phyloP scores from a whole-genome alignment of 2,329 filamentous ascomycete species.

The Neonectria punicea region DNA sequence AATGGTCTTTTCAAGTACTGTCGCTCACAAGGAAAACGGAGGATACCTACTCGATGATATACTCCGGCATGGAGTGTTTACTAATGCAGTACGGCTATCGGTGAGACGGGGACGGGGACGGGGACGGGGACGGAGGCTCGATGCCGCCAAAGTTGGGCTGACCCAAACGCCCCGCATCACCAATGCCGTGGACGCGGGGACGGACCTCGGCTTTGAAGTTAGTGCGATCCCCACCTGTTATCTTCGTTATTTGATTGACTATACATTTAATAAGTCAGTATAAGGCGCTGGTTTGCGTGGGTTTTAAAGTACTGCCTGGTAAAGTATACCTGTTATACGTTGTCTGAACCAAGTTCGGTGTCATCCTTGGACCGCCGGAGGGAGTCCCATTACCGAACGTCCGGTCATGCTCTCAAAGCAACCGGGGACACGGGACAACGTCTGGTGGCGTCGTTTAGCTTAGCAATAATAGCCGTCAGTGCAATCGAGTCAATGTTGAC shows the following conservation, averaged over 20 bases:
- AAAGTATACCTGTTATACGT: background rate
- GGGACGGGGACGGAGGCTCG: constrained; percentile 16
- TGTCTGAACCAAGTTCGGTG: background rate
- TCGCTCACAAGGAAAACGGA: background rate
- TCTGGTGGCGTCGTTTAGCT: background rate
- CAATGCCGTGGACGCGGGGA: constrained; percentile 7
- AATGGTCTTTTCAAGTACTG: background rate
- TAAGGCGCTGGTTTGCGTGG: too few species aligned
- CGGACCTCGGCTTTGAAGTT: constrained; percentile 17
- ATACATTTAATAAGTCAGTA: background rate
- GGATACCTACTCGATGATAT: background rate
- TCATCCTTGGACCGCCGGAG: background rate
- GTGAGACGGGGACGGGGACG: constrained; percentile 1
- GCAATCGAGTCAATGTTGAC: too few species aligned
- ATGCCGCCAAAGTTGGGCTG: constrained; percentile 10
- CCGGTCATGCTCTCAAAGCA: background rate
- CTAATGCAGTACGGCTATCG: constrained; percentile 9
- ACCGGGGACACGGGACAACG: background rate
- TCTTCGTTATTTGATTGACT: background rate
- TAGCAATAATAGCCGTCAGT: background rate
- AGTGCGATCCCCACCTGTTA: background rate
- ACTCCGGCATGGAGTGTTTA: background rate
- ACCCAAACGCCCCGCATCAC: constrained; percentile 22
- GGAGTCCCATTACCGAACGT: background rate
- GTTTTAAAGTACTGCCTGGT: background rate